These are phyloP conservation scores for Botrytis sinoallii DNA, from an alignment of 2,329 filamentous ascomycete genomes.

Conservation along the genomic window DNA sequence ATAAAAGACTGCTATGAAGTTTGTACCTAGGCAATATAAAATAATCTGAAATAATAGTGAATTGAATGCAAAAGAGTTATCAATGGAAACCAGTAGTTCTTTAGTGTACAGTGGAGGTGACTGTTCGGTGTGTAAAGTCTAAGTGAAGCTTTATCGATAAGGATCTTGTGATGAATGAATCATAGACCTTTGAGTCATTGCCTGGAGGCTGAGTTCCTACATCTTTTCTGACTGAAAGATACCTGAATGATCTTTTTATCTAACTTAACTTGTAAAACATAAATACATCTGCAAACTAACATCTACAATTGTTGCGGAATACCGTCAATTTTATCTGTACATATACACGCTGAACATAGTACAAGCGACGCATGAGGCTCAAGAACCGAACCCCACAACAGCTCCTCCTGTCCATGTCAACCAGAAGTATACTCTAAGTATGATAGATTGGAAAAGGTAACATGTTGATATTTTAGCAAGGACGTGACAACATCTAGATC, in stretches of 20 bases:
- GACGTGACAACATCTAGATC: background rate
- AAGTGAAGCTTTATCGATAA: conserved; percentile 36
- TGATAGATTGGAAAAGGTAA: background rate
- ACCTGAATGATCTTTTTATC: background rate
- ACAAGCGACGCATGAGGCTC: conserved; percentile 2
- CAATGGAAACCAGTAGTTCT: background rate
- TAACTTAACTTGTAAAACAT: background rate
- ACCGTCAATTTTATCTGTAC: background rate
- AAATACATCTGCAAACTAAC: too few species aligned
- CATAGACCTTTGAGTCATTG: conserved; percentile 28
- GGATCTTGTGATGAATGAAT: conserved; percentile 25
- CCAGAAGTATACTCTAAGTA: background rate
- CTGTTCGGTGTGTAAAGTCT: conserved; percentile 21
- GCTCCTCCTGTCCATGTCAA: background rate
- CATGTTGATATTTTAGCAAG: background rate
- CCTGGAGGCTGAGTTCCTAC: background rate
- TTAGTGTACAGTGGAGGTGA: conserved; percentile 22
- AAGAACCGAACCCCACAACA: background rate
- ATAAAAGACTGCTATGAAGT: conserved; percentile 11
- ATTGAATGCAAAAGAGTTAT: background rate
- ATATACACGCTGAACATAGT: background rate
- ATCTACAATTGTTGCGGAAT: background rate
- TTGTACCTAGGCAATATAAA: background rate
- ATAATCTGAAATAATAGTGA: background rate
- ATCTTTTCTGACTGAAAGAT: background rate